A percentile compares a stretch with the other conserved stretches of the same genome.
Conservation (phyloP, 169 alveolate species). For the Eimeria mitis region DNA sequence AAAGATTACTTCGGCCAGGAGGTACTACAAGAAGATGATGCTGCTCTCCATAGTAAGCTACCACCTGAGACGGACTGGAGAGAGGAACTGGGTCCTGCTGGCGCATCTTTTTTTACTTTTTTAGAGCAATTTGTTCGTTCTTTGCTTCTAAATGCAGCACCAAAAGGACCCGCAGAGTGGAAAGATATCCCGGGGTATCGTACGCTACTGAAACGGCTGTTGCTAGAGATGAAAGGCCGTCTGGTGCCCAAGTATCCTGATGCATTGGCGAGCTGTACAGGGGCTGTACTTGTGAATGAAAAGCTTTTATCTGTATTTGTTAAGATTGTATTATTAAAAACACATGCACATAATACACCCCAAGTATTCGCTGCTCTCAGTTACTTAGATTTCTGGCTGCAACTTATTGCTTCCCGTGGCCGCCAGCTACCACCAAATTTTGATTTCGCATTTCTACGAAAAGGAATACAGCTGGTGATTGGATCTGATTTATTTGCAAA, state of each 20-base stretch:
- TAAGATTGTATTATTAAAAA: slow-evolving; percentile 69
- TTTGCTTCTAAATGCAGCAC: neutral
- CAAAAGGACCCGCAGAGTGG: slow-evolving; percentile 62
- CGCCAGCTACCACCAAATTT: slow-evolving; percentile 82
- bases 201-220: slow-evolving; percentile 75
- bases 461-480: slow-evolving; percentile 73
- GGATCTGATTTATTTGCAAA: slow-evolving; percentile 73
- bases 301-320: slow-evolving; percentile 80
- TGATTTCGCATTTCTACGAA: slow-evolving; percentile 75
- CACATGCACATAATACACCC: slow-evolving; percentile 74
- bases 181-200: slow-evolving; percentile 82
- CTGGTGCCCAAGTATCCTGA: slow-evolving; percentile 80
- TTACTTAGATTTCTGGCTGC: slow-evolving; percentile 83
- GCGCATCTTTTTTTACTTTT: slow-evolving; percentile 71
- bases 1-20: slow-evolving; percentile 71
- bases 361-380: slow-evolving; percentile 82
- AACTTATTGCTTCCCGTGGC: slow-evolving; percentile 56
- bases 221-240: slow-evolving; percentile 79
- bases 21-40: slow-evolving; percentile 12
- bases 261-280: slow-evolving; percentile 79
- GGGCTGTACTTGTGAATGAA: slow-evolving; percentile 82
- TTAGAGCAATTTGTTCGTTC: slow-evolving; percentile 82
- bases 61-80: slow-evolving; percentile 33
- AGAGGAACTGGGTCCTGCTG: slow-evolving; percentile 21
- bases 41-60: neutral